phyloP scores from a whole-genome alignment of 2,329 filamentous ascomycete species.

The Stagonosporopsis chrysanthemi region DNA sequence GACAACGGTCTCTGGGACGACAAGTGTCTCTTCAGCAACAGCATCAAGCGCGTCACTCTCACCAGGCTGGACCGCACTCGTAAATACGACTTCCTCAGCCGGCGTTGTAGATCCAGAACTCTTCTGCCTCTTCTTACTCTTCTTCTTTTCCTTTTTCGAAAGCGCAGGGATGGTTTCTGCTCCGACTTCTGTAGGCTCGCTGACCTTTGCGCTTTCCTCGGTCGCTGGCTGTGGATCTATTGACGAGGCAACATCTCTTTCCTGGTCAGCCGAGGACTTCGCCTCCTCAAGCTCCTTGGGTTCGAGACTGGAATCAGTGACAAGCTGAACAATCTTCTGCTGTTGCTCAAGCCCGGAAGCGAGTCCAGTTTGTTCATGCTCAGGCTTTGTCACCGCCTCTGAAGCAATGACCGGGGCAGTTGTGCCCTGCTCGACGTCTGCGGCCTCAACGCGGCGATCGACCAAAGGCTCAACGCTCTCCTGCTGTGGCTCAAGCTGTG shows the following conservation, averaged over 20 bases:
- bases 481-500: slow-evolving; percentile 7
- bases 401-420: no score
- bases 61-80: background rate
- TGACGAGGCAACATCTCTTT: background rate
- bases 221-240: background rate
- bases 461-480: no score
- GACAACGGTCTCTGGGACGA: background rate
- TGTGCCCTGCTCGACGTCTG: no score
- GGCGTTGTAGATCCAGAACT: slow-evolving; percentile 18
- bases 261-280: background rate
- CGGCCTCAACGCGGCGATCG: no score
- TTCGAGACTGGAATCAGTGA: background rate
- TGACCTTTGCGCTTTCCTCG: background rate
- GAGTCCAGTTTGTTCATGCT: slow-evolving; percentile 6
- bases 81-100: background rate
- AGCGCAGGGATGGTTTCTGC: background rate
- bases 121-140: slow-evolving; percentile 33
- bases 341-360: slow-evolving; percentile 7
- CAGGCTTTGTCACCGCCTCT: background rate
- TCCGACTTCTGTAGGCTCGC: background rate
- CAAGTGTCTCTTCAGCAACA: background rate
- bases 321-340: slow-evolving; percentile 1
- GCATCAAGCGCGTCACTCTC: background rate
- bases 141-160: slow-evolving; percentile 25
- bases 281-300: background rate